These are phyloP conservation scores for Mycena chlorophos DNA, from an alignment of 768 basidiomycete genomes.

Conservation along the genomic window DNA sequence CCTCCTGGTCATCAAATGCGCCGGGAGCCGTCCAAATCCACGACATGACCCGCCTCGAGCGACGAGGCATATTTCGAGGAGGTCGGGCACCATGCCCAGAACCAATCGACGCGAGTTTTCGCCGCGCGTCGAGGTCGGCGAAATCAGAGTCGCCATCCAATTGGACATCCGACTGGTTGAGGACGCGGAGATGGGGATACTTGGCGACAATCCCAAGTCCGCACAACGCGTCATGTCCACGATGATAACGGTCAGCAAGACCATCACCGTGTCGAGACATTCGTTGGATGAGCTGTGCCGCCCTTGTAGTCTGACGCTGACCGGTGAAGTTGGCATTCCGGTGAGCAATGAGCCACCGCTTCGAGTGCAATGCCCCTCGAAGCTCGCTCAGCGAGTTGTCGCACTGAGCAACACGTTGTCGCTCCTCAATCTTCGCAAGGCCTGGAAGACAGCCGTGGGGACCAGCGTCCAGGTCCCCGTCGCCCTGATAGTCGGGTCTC, in stretches of 20 bases:
- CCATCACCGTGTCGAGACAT: background rate
- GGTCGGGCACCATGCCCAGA: background rate
- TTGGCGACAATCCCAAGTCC: background rate
- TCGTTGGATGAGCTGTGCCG: background rate
- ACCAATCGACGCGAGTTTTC: slow-evolving; percentile 2
- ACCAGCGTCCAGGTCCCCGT: background rate
- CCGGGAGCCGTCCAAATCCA: slow-evolving; percentile 12
- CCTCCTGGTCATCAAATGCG: background rate
- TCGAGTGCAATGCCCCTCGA: slow-evolving; percentile 21
- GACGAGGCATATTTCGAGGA: background rate
- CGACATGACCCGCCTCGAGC: background rate
- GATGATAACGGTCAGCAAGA: background rate
- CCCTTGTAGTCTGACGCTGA: slow-evolving; percentile 23
- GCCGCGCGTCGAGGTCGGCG: background rate
- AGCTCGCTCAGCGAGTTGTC: slow-evolving; percentile 21
- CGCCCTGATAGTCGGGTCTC: too few relatives aligned
- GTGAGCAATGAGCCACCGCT: slow-evolving; percentile 23
- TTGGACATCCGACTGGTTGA: background rate
- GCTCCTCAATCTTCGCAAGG: background rate
- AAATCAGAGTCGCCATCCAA: background rate
- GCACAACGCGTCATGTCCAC: background rate
- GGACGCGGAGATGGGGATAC: background rate
- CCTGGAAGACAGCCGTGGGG: background rate
- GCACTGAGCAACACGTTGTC: slow-evolving; percentile 25
- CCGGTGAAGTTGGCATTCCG: slow-evolving; percentile 28